Conservation (phyloP, 495 filamentous ascomycete genomes). For the Aspergillus mulundensis region DNA sequence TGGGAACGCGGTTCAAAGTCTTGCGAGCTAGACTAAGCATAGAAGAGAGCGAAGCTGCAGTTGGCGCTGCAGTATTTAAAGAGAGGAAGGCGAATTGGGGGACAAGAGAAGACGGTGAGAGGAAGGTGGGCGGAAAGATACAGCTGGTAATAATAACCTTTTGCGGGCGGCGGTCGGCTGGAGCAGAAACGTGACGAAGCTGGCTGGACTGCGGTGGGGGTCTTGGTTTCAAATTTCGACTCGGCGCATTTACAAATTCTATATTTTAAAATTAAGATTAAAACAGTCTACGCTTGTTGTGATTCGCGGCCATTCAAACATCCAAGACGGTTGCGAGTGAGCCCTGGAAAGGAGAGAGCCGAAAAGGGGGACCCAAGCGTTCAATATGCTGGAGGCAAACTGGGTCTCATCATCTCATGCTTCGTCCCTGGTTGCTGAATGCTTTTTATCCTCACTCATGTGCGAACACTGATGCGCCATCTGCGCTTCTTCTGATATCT, state of each 20-base stretch:
- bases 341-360: slow-evolving; percentile 13
- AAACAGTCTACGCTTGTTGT: neutral
- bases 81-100: slow-evolving; percentile 19
- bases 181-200: slow-evolving; percentile 23
- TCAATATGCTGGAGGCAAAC: slow-evolving; percentile 4
- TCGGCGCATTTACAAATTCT: slow-evolving; percentile 1
- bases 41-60: slow-evolving; percentile 40
- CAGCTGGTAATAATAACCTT: slow-evolving; percentile 12
- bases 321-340: neutral
- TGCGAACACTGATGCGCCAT: no score
- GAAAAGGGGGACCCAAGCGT: slow-evolving; percentile 13
- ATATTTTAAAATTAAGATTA: slow-evolving; percentile 3
- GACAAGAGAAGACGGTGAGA: slow-evolving; percentile 30
- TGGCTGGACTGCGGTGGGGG: slow-evolving; percentile 17
- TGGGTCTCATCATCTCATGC: neutral
- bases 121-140: slow-evolving; percentile 22
- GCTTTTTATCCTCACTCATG: neutral
- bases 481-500: slow-evolving; percentile 6
- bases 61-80: slow-evolving; percentile 23
- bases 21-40: slow-evolving; percentile 50
- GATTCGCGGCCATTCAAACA: neutral
- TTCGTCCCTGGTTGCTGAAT: neutral
- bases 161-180: slow-evolving; percentile 13
- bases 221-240: slow-evolving; percentile 39
- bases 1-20: slow-evolving; percentile 54